phyloP scores from a whole-genome alignment of 2,329 filamentous ascomycete genomes.

The Aphanoascus verrucosus region DNA sequence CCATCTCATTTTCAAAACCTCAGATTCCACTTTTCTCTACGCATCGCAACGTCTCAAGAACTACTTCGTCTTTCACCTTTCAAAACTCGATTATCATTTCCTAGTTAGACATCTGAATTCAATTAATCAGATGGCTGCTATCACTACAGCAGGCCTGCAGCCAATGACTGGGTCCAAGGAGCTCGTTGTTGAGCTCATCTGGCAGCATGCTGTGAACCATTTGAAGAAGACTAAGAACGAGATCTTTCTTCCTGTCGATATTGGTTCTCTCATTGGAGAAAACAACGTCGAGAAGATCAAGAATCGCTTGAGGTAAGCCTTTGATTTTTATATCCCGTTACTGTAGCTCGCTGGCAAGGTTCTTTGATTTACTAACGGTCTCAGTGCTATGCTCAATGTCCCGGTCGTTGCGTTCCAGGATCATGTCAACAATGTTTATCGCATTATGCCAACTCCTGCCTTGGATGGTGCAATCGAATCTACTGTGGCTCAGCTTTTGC shows the following conservation, averaged over 20 bases:
- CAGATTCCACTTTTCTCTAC: background rate
- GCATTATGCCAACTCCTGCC: constrained; percentile 23
- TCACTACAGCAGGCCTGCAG: constrained; percentile 2
- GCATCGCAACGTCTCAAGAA: background rate
- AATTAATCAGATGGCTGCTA: constrained; percentile 15
- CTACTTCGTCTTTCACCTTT: background rate
- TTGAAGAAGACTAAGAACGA: constrained; percentile 25
- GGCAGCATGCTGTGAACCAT: constrained; percentile 25
- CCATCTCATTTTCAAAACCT: background rate
- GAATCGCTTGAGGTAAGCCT: constrained; percentile 23
- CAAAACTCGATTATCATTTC: background rate
- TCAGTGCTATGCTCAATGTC: constrained; percentile 20
- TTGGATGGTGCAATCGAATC: constrained; percentile 20
- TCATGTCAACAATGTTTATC: constrained; percentile 22
- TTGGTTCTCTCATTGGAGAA: constrained; percentile 24
- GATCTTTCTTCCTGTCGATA: constrained; percentile 25
- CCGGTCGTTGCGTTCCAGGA: constrained; percentile 24
- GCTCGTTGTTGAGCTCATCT: constrained; percentile 21
- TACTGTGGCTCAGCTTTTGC: constrained; percentile 19
- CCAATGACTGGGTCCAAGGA: constrained; percentile 13
- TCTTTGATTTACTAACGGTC: too few relatives aligned
- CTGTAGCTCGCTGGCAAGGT: constrained; percentile 14
- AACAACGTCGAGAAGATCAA: constrained; percentile 25
- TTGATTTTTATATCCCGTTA: background rate
- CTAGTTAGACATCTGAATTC: background rate